Base-by-base conservation (phyloP, 106 monocot genomes). In the Xerophyta viscosa region DNA sequence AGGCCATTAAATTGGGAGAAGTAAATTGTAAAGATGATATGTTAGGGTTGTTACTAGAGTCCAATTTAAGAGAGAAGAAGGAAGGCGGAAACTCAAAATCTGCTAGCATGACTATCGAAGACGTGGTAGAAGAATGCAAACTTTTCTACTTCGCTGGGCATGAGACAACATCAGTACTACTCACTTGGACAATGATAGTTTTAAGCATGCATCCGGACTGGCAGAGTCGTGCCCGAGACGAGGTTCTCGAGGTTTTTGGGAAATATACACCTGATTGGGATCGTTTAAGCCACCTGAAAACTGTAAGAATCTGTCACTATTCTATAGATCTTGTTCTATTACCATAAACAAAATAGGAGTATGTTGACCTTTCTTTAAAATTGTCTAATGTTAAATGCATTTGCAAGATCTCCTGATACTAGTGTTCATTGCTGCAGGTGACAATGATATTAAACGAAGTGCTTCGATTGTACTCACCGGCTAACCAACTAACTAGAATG, bases 41-140 rank as follows among this genome's bases (percentile, higher is more conserved):
- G 18, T 68, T 84, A 3, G 58, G 75, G 24, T 63, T 66, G 20
- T 48, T 84, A 37, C 24, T 84, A 46, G 29, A 68, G 0, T 50
- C 33, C 0, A 55, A 23, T 50, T 24, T 27, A 4, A 24, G 3
- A 24, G 36, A 12, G 22, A 56, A 56, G n/a, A 14, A 3, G 15
- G n/a, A 15, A 19, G 24, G 20, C 41, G 43, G 9, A 37, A 31
- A 1, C 37, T 37, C 13, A 44, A 64, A 3, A 1, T 2, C 29
- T 12, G 12, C 12, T 37, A 7, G 12, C 12, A 74, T 84, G 13
- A 78, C 66, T 1, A 50, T 54, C 6, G 61, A 79, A 1, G 84
- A 75, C 0, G 52, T 84, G 3, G 75, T 79, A 17, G 71, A 79
- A 0, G 84, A 84, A 42, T 76, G 81, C 67, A 82, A 82, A 63